A percentile compares a stretch with the other conserved stretches of the same genome.
phyloP scores from a whole-genome alignment of 1,284 basidiomycete genomes.

The Moesziomyces antarcticus region DNA sequence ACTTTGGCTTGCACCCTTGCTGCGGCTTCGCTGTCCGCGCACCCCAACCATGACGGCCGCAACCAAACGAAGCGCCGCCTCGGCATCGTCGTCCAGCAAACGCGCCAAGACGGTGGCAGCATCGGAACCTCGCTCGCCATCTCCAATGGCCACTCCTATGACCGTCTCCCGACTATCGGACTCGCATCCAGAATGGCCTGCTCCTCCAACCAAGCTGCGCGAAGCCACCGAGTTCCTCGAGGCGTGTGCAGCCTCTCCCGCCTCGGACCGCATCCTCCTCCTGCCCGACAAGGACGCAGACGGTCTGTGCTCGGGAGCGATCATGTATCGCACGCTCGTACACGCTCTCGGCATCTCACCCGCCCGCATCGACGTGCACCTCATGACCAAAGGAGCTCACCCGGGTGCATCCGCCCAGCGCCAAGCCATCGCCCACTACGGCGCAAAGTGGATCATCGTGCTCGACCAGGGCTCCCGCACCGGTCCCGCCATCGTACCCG shows the following conservation, averaged over 20 bases:
- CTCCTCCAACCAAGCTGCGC: constrained; percentile 10
- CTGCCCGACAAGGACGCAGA: constrained; percentile 60
- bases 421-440: constrained; percentile 27
- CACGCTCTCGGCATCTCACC: constrained; percentile 29
- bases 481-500: constrained; percentile 36
- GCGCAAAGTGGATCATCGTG: constrained; percentile 48
- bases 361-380: constrained; percentile 38
- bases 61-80: not conserved
- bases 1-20: not conserved
- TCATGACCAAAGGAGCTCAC: constrained; percentile 51
- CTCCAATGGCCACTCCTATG: constrained; percentile 3
- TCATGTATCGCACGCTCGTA: constrained; percentile 51
- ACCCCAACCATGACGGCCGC: not conserved
- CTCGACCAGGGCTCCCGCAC: constrained; percentile 59
- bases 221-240: constrained; percentile 35
- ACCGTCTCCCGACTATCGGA: constrained; percentile 25
- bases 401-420: constrained; percentile 30
- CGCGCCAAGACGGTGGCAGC: not conserved
- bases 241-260: constrained; percentile 13
- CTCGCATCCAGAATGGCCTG: constrained; percentile 42
- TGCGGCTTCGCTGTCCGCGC: not conserved
- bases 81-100: not conserved
- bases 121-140: not conserved
- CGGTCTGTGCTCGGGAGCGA: constrained; percentile 48
- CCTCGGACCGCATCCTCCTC: constrained; percentile 31